Evolutionary conservation across 1,284 basidiomycete genomes (phyloP).

Genomic region (Microstroma glucosiphilum): DNA sequence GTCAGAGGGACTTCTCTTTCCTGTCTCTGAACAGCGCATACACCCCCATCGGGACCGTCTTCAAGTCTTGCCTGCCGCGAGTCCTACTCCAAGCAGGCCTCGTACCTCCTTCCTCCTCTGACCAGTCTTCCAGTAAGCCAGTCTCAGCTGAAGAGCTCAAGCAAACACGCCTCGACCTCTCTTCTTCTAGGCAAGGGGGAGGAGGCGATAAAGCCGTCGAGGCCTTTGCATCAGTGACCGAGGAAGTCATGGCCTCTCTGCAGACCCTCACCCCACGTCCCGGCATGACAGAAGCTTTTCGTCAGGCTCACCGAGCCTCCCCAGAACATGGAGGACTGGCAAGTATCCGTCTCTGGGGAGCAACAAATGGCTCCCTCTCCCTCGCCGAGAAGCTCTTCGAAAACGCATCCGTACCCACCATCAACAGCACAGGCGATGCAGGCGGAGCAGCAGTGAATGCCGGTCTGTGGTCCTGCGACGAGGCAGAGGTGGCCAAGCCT

Average conservation of each 20-base stretch:
- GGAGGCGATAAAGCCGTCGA: neutral
- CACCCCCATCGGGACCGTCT: constrained; percentile 30
- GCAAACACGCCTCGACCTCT: constrained; percentile 9
- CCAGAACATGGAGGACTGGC: constrained; percentile 22
- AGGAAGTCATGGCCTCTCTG: constrained; percentile 34
- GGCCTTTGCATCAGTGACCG: constrained; percentile 18
- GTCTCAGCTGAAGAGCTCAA: constrained; percentile 10
- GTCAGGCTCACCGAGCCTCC: constrained; percentile 22
- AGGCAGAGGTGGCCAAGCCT: constrained; percentile 36
- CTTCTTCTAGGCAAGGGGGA: neutral
- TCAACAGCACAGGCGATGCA: neutral
- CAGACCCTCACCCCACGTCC: constrained; percentile 28
- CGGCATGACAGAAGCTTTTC: constrained; percentile 35
- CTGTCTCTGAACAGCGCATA: constrained; percentile 31
- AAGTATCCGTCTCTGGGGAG: constrained; percentile 24
- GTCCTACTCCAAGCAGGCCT: constrained; percentile 36
- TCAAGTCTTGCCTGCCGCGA: constrained; percentile 31
- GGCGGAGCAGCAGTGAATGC: constrained; percentile 18
- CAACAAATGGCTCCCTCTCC: constrained; percentile 33
- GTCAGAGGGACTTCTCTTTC: constrained; percentile 37
- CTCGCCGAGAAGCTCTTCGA: constrained; percentile 27
- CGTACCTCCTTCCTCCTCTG: constrained; percentile 11
- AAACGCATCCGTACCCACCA: constrained; percentile 17
- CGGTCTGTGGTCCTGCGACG: constrained; percentile 39
- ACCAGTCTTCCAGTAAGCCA: constrained; percentile 7